These are phyloP conservation scores for Penstemon newberryi DNA, from an alignment of 257 asterid genomes.

Conservation along the genomic window DNA sequence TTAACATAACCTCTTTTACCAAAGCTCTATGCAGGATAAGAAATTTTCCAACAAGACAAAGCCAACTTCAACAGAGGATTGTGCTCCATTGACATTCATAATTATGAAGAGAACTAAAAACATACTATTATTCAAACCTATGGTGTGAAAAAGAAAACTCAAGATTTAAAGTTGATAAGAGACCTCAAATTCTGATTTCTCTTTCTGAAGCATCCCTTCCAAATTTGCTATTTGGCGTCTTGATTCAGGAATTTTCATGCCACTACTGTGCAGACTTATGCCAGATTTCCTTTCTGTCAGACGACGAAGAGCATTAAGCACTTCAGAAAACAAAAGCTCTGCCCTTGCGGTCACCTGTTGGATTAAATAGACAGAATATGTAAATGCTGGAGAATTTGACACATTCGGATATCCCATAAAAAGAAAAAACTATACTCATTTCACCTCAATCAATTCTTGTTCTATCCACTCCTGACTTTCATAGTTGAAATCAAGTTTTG, in stretches of 20 bases:
- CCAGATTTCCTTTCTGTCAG: conserved; percentile 51
- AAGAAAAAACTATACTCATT: conserved; percentile 7
- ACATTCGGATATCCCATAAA: conserved; percentile 17
- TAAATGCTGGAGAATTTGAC: conserved; percentile 18
- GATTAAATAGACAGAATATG: conserved; percentile 29
- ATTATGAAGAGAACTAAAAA: conserved; percentile 1
- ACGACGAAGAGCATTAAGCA: conserved; percentile 56
- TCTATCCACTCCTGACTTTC: conserved; percentile 86
- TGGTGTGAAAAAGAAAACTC: conserved; percentile 18
- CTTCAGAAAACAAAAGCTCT: conserved; percentile 85
- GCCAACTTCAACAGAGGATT: not conserved
- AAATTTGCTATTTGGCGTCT: conserved; percentile 58
- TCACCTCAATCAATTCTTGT: conserved; percentile 75
- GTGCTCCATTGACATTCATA: conserved; percentile 16
- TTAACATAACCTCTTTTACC: conserved; percentile 11
- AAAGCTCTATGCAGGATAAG: conserved; percentile 18
- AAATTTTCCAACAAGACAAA: conserved; percentile 3
- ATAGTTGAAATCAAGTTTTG: conserved; percentile 77
- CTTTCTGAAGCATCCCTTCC: conserved; percentile 72
- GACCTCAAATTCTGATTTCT: conserved; percentile 87
- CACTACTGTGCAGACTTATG: conserved; percentile 28
- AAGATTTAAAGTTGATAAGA: conserved; percentile 30
- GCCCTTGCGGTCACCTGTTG: conserved; percentile 75
- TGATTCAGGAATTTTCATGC: conserved; percentile 44
- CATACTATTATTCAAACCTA: conserved; percentile 7